Conservation (phyloP, 441 rosid genomes). For the Erodium trifolium region DNA sequence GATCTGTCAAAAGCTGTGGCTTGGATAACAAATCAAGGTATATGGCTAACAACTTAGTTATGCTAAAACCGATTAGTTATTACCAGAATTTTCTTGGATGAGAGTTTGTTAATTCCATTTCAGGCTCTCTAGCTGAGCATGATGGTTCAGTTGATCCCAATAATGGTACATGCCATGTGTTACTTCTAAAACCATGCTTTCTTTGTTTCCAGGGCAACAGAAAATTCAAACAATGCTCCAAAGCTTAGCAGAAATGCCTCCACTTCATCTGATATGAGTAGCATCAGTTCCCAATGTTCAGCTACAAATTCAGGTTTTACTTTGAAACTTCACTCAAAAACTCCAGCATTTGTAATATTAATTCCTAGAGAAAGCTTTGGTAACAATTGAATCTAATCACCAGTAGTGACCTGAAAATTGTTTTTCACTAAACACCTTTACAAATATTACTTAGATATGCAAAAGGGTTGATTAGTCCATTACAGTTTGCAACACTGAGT, state of each 20-base stretch:
- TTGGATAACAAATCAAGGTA: constrained; percentile 5
- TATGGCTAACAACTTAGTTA: not conserved
- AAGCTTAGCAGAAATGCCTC: not conserved
- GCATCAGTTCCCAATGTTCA: constrained; percentile 41
- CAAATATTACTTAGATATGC: not conserved
- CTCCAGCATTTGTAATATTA: not conserved
- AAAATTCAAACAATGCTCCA: not conserved
- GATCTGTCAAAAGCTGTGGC: not conserved
- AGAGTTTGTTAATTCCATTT: no score
- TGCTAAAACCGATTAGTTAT: not conserved
- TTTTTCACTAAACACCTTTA: not conserved
- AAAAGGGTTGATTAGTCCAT: not conserved
- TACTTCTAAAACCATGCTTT: not conserved
- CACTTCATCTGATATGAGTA: constrained; percentile 14
- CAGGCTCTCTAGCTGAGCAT: not conserved
- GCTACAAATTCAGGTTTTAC: constrained; percentile 43
- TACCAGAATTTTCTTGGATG: not conserved
- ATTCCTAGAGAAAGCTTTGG: no score
- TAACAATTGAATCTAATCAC: not conserved
- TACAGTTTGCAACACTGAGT: no score
- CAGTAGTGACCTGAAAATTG: not conserved
- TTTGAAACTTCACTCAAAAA: constrained; percentile 4
- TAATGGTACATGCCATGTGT: not conserved
- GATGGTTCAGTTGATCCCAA: not conserved
- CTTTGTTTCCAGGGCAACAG: not conserved